These are phyloP conservation scores for Hypomyces perniciosus DNA, from an alignment of 2,329 filamentous ascomycete species.

Conservation along the genomic window DNA sequence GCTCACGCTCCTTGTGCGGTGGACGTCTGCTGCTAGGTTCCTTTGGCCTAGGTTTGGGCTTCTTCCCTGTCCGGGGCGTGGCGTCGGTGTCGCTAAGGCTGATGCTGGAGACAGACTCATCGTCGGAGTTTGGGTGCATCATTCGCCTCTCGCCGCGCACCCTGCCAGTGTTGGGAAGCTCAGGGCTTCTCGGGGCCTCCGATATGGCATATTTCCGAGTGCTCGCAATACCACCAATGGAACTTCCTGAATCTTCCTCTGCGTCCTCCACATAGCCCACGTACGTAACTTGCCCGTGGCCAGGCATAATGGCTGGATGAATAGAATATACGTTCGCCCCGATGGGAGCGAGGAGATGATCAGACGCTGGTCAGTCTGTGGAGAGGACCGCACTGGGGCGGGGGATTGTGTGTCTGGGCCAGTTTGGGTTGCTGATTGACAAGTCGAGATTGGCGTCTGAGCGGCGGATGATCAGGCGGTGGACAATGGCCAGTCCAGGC, in stretches of 20 bases:
- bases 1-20: conserved; percentile 20
- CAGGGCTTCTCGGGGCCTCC: conserved; percentile 36
- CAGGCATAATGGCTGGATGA: conserved; percentile 35
- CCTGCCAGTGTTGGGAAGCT: conserved; percentile 48
- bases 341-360: conserved; percentile 17
- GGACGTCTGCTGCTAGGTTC: conserved; percentile 15
- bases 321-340: conserved; percentile 13
- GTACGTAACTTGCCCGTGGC: conserved; percentile 25
- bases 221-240: conserved; percentile 33
- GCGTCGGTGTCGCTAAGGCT: conserved; percentile 39
- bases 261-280: conserved; percentile 46
- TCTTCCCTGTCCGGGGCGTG: conserved; percentile 33
- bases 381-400: conserved; percentile 26
- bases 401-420: conserved; percentile 13
- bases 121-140: conserved; percentile 29
- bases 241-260: conserved; percentile 45
- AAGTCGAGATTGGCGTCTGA: conserved; percentile 3
- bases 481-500: background rate
- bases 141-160: conserved; percentile 35
- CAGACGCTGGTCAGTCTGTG: conserved; percentile 19
- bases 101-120: conserved; percentile 28
- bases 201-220: conserved; percentile 43
- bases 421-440: conserved; percentile 10
- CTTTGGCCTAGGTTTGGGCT: conserved; percentile 22
- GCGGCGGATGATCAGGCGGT: conserved; percentile 7